phyloP scores from a whole-genome alignment of 2,329 filamentous ascomycete species.

The Pleochaeta shiraiana region DNA sequence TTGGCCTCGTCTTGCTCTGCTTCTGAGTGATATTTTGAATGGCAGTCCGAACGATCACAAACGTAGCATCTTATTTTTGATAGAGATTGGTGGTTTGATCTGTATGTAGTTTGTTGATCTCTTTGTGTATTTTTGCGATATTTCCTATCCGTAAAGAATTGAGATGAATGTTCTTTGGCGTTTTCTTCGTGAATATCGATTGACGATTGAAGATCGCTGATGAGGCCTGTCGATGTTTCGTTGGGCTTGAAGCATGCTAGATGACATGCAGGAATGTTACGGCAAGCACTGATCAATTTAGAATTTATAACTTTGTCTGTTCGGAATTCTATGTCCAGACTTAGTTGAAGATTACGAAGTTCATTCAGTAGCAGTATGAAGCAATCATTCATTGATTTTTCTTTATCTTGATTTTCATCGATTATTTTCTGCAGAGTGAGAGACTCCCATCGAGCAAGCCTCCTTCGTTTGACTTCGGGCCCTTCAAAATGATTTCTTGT shows the following conservation, averaged over 20 bases:
- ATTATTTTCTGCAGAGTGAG: neutral
- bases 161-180: neutral
- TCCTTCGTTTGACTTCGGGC: neutral
- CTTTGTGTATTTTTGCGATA: neutral
- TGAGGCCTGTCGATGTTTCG: neutral
- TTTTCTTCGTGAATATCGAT: neutral
- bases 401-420: neutral
- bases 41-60: neutral
- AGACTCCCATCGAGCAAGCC: neutral
- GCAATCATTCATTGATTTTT: neutral
- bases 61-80: neutral
- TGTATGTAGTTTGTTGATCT: neutral
- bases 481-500: neutral
- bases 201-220: neutral
- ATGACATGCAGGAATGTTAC: neutral
- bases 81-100: neutral
- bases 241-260: neutral
- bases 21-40: neutral
- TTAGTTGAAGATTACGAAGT: neutral
- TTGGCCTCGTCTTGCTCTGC: neutral
- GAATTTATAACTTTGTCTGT: neutral
- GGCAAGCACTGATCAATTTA: neutral
- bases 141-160: neutral
- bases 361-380: neutral
- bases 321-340: neutral